Evolutionary conservation across 2,329 filamentous ascomycete genomes (phyloP), one percentile per base, ranked within the genome.

Genomic region (Fusarium proliferatum): DNA sequence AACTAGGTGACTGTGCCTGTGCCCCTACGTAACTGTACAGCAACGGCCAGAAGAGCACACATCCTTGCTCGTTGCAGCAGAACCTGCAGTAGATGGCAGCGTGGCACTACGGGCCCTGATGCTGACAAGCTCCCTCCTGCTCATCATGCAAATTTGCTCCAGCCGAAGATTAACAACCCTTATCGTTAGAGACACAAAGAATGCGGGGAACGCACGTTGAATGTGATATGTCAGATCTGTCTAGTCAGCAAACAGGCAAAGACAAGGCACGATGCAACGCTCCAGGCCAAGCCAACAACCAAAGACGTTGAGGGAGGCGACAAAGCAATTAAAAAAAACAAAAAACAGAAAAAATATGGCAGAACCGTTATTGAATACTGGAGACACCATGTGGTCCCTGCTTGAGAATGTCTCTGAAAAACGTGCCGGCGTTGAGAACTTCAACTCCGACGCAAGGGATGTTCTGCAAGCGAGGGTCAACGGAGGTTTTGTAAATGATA

Each of bases 151-250:
- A 63, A 59, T 48, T 52, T 48, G 61, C 63, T 67, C 58, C 67
- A 72, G 61, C 63, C 63, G 61, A 67, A 51, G 43, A 61, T 52
- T 67, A 71, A 60, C 57, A 65, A 51, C 60, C 51, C 72, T 41
- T 36, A 52, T 38, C 60, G 23, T 23, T 56, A 36, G 56, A 46
- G 42, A 63, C 62, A 61, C 60, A 64, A 61, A 69, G 66, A 77
- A 78, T 78, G 76, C 74, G 76, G 76, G 76, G 67, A 77, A 56
- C 42, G 63, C 57, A 72, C 46, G 36, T 39, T 67, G 34, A 30
- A 62, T 58, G 33, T 78, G 76, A 78, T 67, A 41, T 70, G 75
- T 78, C 74, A 76, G 67, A 73, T 78, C 56, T 65, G 63, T 51
- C 66, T 73, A 72, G 67, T 69, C 30, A 49, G 55, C 55, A 49